phyloP scores from a whole-genome alignment of 495 filamentous ascomycete genomes.

The Poronia punctata region DNA sequence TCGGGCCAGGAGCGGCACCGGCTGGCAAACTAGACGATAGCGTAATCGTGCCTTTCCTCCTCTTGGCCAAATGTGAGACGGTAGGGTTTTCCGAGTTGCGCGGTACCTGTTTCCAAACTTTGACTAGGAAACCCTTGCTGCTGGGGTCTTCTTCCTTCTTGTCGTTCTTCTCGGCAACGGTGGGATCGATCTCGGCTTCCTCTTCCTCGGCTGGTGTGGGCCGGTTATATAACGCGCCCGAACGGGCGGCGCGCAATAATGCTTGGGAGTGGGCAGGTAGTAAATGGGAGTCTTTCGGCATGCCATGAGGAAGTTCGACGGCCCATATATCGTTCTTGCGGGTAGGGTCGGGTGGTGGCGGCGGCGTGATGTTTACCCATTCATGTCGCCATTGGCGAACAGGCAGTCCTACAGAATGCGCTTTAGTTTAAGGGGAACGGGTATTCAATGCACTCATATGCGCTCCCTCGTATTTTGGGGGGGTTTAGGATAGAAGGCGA shows the following conservation, averaged over 20 bases:
- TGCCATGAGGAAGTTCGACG: conserved; percentile 56
- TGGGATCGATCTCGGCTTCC: conserved; percentile 39
- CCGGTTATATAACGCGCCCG: conserved; percentile 61
- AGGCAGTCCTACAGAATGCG: conserved; percentile 51
- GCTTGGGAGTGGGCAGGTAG: conserved; percentile 72
- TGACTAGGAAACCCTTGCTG: conserved; percentile 62
- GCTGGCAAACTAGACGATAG: conserved; percentile 36
- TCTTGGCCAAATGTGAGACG: conserved; percentile 78
- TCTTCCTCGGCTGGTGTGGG: conserved; percentile 46
- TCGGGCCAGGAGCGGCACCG: conserved; percentile 38
- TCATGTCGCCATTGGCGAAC: conserved; percentile 84
- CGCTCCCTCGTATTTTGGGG: not conserved
- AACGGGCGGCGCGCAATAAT: conserved; percentile 75
- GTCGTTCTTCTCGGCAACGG: conserved; percentile 35
- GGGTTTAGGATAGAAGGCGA: not conserved
- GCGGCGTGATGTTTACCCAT: conserved; percentile 62
- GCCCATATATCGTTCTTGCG: conserved; percentile 45
- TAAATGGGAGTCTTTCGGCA: conserved; percentile 83
- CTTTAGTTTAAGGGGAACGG: conserved; percentile 2
- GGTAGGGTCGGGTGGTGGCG: conserved; percentile 47
- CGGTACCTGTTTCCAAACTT: conserved; percentile 72
- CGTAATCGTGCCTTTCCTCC: conserved; percentile 61
- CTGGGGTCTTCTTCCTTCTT: conserved; percentile 46
- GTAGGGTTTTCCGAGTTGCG: conserved; percentile 69
- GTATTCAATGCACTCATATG: not conserved